Percentiles rank a stretch among this genome's conserved stretches.
Evolutionary conservation across 108 stramenopile genomes (phyloP).

Genomic region (Parietichytrium sp.): DNA sequence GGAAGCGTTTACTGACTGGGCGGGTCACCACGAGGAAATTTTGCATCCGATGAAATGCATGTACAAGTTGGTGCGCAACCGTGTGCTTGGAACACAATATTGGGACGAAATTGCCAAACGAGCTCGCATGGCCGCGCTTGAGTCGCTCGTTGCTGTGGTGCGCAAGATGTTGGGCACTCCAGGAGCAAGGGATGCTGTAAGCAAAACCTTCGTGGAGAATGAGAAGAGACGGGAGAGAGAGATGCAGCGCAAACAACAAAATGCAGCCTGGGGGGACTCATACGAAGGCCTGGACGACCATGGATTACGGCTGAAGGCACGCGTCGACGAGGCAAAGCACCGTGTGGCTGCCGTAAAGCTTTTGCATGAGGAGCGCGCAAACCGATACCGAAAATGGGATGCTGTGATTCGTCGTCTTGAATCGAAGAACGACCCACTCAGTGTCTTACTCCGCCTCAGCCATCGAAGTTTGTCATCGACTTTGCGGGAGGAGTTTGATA

Average conservation of each 20-base stretch:
- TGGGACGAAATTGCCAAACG: background rate
- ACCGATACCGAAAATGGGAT: slow-evolving; percentile 3
- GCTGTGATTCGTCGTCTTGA: background rate
- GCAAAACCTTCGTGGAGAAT: background rate
- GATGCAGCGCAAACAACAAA: slow-evolving; percentile 15
- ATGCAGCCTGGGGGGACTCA: background rate
- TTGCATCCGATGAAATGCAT: background rate
- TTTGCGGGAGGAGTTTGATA: background rate
- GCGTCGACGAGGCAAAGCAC: slow-evolving; percentile 16
- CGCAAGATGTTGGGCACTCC: background rate
- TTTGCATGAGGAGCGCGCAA: background rate
- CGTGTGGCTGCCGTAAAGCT: background rate
- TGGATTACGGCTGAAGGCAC: too few relatives aligned
- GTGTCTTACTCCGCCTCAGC: background rate
- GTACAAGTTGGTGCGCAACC: background rate
- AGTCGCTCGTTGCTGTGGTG: background rate
- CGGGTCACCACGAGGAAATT: background rate
- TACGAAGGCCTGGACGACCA: too few relatives aligned
- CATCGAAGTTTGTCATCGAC: background rate
- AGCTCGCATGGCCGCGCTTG: background rate
- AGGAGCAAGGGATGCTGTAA: background rate
- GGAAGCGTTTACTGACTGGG: background rate
- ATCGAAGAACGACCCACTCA: background rate
- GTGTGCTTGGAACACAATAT: background rate
- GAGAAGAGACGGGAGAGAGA: background rate